A percentile compares a stretch with the other conserved stretches of the same genome.
These are phyloP conservation scores for Naganishia randhawae DNA, from an alignment of 768 basidiomycete species.

Conservation along the genomic window DNA sequence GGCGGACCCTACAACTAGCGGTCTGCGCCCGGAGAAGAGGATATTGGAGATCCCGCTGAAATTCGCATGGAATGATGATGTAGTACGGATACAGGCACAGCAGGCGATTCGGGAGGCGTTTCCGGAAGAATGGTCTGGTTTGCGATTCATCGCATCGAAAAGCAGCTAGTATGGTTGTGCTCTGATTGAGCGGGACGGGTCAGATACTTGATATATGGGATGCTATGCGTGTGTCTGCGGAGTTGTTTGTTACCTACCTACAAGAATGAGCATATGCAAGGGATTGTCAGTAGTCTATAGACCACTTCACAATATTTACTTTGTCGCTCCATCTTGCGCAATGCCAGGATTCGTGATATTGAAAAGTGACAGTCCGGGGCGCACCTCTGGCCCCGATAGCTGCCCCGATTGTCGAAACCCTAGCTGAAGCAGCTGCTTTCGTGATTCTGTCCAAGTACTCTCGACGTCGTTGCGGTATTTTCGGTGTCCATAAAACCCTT, in stretches of 20 bases:
- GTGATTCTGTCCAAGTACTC: not conserved
- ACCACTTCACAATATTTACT: constrained; percentile 2
- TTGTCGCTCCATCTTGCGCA: constrained; percentile 2
- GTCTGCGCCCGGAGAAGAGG: not conserved
- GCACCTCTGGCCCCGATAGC: not conserved
- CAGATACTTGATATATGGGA: too few relatives aligned
- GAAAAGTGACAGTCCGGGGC: constrained; percentile 16
- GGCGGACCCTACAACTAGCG: not conserved
- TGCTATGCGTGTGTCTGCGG: too few relatives aligned
- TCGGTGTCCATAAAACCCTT: not conserved
- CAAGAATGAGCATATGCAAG: too few relatives aligned
- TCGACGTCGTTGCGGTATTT: not conserved
- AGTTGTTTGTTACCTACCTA: too few relatives aligned
- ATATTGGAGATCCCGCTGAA: constrained; percentile 13
- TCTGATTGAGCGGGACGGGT: too few relatives aligned
- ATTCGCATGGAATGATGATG: constrained; percentile 8
- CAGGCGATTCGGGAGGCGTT: not conserved
- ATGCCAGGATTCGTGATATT: constrained; percentile 12
- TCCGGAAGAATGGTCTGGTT: constrained; percentile 4
- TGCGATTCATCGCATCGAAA: constrained; percentile 3
- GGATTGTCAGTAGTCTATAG: too few relatives aligned
- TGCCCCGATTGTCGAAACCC: too few relatives aligned
- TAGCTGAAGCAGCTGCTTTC: too few relatives aligned
- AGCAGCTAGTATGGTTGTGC: too few relatives aligned
- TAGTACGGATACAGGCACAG: not conserved